These are phyloP conservation scores for Akanthomyces muscarius DNA, from an alignment of 2,329 filamentous ascomycete genomes.

Conservation along the genomic window DNA sequence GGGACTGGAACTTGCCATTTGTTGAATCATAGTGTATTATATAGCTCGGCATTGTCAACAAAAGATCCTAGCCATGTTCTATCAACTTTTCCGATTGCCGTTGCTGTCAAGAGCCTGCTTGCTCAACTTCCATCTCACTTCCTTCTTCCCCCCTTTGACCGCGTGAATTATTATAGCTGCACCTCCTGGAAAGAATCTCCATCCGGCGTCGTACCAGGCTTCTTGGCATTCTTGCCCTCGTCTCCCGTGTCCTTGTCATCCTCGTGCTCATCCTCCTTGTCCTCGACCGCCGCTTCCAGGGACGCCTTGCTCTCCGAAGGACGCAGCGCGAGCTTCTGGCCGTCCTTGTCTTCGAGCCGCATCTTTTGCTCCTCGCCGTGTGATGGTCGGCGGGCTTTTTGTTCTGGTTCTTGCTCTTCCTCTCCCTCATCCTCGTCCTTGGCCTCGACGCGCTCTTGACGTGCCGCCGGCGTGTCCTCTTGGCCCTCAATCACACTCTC, in stretches of 20 bases:
- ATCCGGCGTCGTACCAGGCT: constrained; percentile 47
- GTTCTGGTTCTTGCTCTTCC: constrained; percentile 28
- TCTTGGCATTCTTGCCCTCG: constrained; percentile 30
- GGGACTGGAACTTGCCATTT: not conserved
- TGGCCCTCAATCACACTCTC: constrained; percentile 22
- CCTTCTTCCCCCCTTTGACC: no score
- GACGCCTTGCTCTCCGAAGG: constrained; percentile 29
- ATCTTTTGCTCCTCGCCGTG: constrained; percentile 52
- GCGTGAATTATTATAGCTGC: constrained; percentile 46
- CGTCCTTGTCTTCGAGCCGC: constrained; percentile 51
- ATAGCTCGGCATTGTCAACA: not conserved
- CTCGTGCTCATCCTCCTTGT: constrained; percentile 30
- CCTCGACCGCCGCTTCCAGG: constrained; percentile 24
- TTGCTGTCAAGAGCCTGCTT: not conserved
- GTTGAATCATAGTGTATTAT: not conserved
- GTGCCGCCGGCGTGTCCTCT: constrained; percentile 19
- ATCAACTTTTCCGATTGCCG: not conserved
- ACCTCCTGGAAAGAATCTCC: constrained; percentile 62
- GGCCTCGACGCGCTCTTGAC: constrained; percentile 26
- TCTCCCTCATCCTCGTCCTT: constrained; percentile 24
- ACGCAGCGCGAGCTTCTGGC: constrained; percentile 50
- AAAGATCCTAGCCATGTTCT: not conserved
- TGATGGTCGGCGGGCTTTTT: constrained; percentile 29
- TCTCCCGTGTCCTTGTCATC: constrained; percentile 31
- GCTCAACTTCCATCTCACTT: not conserved